Evolutionary conservation across 768 basidiomycete genomes (phyloP).

Genomic region (Leccinum truebloodii): DNA sequence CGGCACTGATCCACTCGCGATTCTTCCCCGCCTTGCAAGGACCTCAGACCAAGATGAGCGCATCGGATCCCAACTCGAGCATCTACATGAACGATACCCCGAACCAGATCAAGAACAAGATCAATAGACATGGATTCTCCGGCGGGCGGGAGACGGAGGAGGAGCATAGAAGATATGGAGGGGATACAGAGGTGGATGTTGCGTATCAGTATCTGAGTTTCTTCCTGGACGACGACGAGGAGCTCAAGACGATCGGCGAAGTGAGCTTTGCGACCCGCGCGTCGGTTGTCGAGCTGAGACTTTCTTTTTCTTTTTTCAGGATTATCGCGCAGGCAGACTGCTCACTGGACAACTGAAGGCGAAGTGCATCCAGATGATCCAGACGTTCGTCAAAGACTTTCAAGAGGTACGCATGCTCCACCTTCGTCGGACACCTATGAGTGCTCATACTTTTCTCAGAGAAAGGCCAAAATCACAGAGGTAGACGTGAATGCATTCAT

Average conservation of each 20-base stretch:
- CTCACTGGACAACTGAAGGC: slow-evolving; percentile 92
- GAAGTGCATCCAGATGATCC: slow-evolving; percentile 79
- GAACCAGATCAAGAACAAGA: slow-evolving; percentile 95
- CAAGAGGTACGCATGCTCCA: slow-evolving; percentile 60
- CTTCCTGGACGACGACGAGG: slow-evolving; percentile 95
- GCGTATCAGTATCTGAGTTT: slow-evolving; percentile 93
- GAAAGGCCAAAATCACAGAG: slow-evolving; percentile 78
- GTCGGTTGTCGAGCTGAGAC: not conserved
- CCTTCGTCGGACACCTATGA: not conserved
- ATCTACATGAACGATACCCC: slow-evolving; percentile 96
- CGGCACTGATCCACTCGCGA: slow-evolving; percentile 87
- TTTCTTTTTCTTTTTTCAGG: slow-evolving; percentile 45
- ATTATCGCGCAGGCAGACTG: slow-evolving; percentile 86
- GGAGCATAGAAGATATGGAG: slow-evolving; percentile 85
- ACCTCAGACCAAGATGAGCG: slow-evolving; percentile 99
- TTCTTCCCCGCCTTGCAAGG: slow-evolving; percentile 99
- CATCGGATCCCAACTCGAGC: slow-evolving; percentile 87
- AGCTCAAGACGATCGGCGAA: slow-evolving; percentile 72
- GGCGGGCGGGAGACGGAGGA: slow-evolving; percentile 96
- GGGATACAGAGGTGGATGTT: slow-evolving; percentile 94
- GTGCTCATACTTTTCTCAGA: slow-evolving; percentile 44
- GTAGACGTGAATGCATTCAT: slow-evolving; percentile 75
- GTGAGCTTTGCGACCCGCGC: slow-evolving; percentile 38
- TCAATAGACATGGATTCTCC: slow-evolving; percentile 94
- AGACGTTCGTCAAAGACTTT: slow-evolving; percentile 82